Base-by-base conservation (phyloP, 352 stramenopile species). In the Globisporangium iwayamae region DNA sequence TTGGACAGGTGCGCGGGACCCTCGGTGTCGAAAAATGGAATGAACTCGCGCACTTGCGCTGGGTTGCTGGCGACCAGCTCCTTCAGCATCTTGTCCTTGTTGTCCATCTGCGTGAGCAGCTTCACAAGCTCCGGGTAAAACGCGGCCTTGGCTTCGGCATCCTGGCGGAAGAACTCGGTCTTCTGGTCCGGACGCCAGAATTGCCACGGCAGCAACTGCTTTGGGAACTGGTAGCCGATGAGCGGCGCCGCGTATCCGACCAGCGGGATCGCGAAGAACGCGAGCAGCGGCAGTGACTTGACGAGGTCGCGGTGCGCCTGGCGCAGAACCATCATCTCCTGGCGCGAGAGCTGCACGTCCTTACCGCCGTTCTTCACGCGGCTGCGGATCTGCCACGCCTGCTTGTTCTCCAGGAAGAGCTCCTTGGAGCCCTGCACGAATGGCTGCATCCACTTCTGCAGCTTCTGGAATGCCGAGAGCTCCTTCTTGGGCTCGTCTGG, bases 131-230 rank as follows among this genome's bases (percentile, higher is more conserved):
- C 61, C 6, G 79, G 78, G 68, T 93, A 91, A 61, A 78, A 89
- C 22, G 57, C 58, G 6, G 84, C 75, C 30, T 81, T 74, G 16
- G 76, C 63, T 14, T 74, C 57, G 1, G 79, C 84, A 59, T 94
- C 81, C 57, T 93, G 73, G 9, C 67, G 71, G 22, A 94, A 77
- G 71, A 95, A 95, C 67, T 88, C 74, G n/a, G 83, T 91, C 70
- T 89, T 91, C 55, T 95, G 84, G 18, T 90, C 83, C 1, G 85
- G 72, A 7, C 84, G 76, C 87, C 87, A 95, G 72, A 95, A 95
- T 69, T 95, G 87, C 83, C 83, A 93, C 8, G 87, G 85, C 56
- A 95, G 68, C 25, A 92, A 47, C 55, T 90, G 83, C 73, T 94
- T 95, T 18, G 85, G 87, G 66, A 92, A 95, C 63, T 91, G 80